Conservation (phyloP, 2,329 filamentous ascomycete species). For the Botrytis cinerea region DNA sequence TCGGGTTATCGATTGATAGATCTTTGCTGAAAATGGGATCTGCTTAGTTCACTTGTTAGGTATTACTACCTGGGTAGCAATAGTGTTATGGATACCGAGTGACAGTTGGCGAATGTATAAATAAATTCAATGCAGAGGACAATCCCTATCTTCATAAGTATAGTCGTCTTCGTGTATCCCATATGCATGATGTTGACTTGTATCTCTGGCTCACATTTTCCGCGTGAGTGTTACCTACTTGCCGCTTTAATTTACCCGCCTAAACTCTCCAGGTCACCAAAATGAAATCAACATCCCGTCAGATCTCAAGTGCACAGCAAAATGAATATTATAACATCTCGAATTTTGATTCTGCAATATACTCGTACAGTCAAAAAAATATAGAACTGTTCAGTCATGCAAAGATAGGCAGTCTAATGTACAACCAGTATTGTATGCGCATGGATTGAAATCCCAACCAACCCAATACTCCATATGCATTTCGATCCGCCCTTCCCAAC, state of each 20-base stretch:
- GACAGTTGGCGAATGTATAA: not conserved
- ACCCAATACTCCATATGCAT: conserved; percentile 15
- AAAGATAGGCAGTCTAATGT: conserved; percentile 24
- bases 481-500: conserved; percentile 5
- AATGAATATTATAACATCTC: not conserved
- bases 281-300: not conserved
- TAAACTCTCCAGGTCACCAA: too few species aligned
- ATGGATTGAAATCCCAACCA: not conserved
- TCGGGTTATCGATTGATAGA: not conserved
- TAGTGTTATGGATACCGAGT: not conserved
- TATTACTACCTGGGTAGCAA: not conserved
- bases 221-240: too few species aligned
- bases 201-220: not conserved
- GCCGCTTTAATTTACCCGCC: not conserved
- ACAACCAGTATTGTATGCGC: conserved; percentile 24
- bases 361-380: not conserved
- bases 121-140: not conserved
- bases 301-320: not conserved
- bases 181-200: not conserved
- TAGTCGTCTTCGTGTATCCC: not conserved
- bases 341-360: not conserved
- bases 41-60: not conserved
- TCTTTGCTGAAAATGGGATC: not conserved
- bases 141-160: not conserved
- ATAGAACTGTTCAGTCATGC: conserved; percentile 5